phyloP scores from a whole-genome alignment of 495 filamentous ascomycete genomes.

The Parathielavia appendiculata region DNA sequence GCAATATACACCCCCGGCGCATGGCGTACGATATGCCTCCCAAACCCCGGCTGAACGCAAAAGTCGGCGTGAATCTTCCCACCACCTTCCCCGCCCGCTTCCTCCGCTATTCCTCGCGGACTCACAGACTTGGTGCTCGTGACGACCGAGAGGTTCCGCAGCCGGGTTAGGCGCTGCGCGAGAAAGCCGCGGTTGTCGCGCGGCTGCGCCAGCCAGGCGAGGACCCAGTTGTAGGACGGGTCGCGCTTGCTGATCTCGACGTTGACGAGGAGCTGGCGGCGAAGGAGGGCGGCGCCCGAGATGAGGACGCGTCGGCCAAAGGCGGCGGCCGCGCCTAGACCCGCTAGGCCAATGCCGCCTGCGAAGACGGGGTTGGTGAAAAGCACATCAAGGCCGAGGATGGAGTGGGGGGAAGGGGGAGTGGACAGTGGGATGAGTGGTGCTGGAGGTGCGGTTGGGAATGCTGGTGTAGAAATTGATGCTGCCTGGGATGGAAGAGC shows the following conservation, averaged over 20 bases:
- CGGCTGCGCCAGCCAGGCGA: slow-evolving; percentile 87
- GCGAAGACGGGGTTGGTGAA: slow-evolving; percentile 55
- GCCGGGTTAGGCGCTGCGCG: slow-evolving; percentile 43
- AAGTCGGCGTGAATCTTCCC: slow-evolving; percentile 64
- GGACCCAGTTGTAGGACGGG: slow-evolving; percentile 87
- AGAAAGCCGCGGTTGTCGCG: slow-evolving; percentile 50
- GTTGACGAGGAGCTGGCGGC: slow-evolving; percentile 84
- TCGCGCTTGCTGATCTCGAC: slow-evolving; percentile 92
- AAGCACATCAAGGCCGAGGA: slow-evolving; percentile 47
- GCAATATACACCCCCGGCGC: slow-evolving; percentile 73
- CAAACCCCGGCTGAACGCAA: slow-evolving; percentile 82
- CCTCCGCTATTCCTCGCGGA: slow-evolving; percentile 55
- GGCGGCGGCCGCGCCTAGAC: slow-evolving; percentile 69
- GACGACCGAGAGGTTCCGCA: slow-evolving; percentile 45
- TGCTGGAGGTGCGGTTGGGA: slow-evolving; percentile 5
- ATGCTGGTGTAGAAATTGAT: not conserved
- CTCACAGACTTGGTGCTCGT: slow-evolving; percentile 53
- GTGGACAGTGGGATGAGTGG: not conserved
- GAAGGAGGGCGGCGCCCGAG: slow-evolving; percentile 62
- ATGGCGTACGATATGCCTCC: slow-evolving; percentile 79
- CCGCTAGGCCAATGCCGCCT: slow-evolving; percentile 76
- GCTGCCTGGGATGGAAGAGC: not conserved
- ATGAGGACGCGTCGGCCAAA: slow-evolving; percentile 69
- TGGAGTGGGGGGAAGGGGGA: slow-evolving; percentile 11
- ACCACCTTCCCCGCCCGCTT: slow-evolving; percentile 52